Evolutionary conservation across 2,329 filamentous ascomycete species (phyloP).

Genomic region (Xylaria sp.): DNA sequence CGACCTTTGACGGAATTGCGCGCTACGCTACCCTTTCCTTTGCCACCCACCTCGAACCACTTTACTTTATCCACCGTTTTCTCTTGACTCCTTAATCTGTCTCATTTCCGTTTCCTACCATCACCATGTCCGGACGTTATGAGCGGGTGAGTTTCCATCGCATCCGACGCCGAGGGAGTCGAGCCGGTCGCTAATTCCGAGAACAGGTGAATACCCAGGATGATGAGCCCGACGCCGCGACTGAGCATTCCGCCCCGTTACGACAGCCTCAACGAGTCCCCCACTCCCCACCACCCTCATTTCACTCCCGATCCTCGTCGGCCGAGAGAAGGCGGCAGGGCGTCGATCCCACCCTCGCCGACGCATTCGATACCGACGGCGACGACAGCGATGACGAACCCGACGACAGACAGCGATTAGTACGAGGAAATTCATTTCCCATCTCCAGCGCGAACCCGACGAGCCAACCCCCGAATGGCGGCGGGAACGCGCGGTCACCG

Average conservation of each 20-base stretch:
- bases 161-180: background rate
- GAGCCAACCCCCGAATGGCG: slow-evolving; percentile 21
- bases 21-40: slow-evolving; percentile 18
- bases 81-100: slow-evolving; percentile 11
- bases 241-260: slow-evolving; percentile 30
- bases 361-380: slow-evolving; percentile 86
- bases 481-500: slow-evolving; percentile 20
- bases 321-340: slow-evolving; percentile 46
- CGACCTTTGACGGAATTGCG: slow-evolving; percentile 13
- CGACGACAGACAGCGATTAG: slow-evolving; percentile 84
- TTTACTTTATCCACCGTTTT: slow-evolving; percentile 5
- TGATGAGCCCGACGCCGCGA: slow-evolving; percentile 49
- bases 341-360: slow-evolving; percentile 81
- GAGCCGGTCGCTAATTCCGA: background rate
- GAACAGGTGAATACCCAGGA: slow-evolving; percentile 61
- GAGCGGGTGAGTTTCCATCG: slow-evolving; percentile 53
- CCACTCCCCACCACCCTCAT: slow-evolving; percentile 76
- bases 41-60: slow-evolving; percentile 10
- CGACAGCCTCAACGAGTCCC: slow-evolving; percentile 46
- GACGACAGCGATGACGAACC: slow-evolving; percentile 71
- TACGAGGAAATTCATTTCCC: slow-evolving; percentile 63
- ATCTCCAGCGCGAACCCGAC: slow-evolving; percentile 21
- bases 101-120: slow-evolving; percentile 18
- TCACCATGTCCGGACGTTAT: slow-evolving; percentile 58
- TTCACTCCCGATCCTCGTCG: slow-evolving; percentile 82